A percentile compares a stretch with the other conserved stretches of the same genome.
phyloP scores from a whole-genome alignment of 768 basidiomycete genomes.

The Boletus sp. region DNA sequence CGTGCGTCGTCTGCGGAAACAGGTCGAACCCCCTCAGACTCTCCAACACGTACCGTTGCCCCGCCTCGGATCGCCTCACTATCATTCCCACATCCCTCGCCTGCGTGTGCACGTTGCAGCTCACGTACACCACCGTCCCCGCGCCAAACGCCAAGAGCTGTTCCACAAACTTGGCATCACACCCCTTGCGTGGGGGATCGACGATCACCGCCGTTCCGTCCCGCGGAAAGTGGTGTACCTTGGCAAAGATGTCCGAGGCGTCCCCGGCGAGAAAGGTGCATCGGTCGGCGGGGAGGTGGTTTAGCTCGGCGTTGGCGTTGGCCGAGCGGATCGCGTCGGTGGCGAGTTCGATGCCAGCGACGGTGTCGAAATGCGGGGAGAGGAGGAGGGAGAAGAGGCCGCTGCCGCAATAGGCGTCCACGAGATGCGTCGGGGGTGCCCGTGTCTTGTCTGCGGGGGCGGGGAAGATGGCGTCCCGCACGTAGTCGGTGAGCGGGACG shows the following conservation, averaged over 20 bases:
- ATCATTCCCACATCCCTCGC: slow-evolving; percentile 84
- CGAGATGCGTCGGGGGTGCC: slow-evolving; percentile 75
- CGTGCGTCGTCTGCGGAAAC: slow-evolving; percentile 95
- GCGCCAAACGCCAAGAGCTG: slow-evolving; percentile 74
- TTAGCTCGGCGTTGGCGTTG: slow-evolving; percentile 61
- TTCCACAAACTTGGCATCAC: slow-evolving; percentile 71
- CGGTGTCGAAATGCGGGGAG: slow-evolving; percentile 64
- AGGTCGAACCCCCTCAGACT: slow-evolving; percentile 87
- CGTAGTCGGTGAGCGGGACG: slow-evolving; percentile 78
- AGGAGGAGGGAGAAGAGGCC: slow-evolving; percentile 87
- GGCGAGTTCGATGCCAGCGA: slow-evolving; percentile 88
- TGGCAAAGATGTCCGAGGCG: slow-evolving; percentile 79
- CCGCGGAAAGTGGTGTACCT: slow-evolving; percentile 62
- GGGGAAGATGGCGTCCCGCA: slow-evolving; percentile 66
- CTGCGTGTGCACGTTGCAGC: slow-evolving; percentile 94
- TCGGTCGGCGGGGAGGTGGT: slow-evolving; percentile 52
- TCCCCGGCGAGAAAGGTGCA: slow-evolving; percentile 76
- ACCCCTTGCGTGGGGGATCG: slow-evolving; percentile 95
- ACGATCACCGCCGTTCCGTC: slow-evolving; percentile 67
- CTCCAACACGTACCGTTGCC: slow-evolving; percentile 80
- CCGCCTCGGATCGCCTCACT: slow-evolving; percentile 39
- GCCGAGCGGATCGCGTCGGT: slow-evolving; percentile 67
- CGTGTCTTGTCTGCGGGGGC: slow-evolving; percentile 10
- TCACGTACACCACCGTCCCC: slow-evolving; percentile 79
- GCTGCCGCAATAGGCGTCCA: slow-evolving; percentile 92